Base-by-base conservation (phyloP, 805 yeast genomes). In the Jamesozyma hellenica region DNA sequence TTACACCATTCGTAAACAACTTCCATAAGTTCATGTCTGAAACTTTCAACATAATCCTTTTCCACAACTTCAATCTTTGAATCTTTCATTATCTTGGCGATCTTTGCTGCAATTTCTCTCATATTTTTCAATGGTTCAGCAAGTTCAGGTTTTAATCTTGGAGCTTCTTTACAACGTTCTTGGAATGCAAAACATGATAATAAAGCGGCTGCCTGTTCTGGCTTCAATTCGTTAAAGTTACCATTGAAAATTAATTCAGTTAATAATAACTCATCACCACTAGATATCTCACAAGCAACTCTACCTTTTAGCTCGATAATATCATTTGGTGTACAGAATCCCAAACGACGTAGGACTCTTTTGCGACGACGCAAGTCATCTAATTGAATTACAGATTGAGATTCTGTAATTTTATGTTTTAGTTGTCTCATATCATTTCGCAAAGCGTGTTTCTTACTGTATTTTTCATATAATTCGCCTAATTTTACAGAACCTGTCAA, bases 211-310 rank as follows among this genome's bases (percentile, higher is more conserved):
- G 94, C 79, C 59, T 87, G 96, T 52, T 84, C 95, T 2, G 95
- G 80, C 4, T 78, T 71, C 44, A 92, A 68, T 37, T 86, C 95
- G 52, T 79, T 86, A 67, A 92, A 92, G 18, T 84, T 82, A 74
- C 97, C 97, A 58, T 88, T 88, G 71, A 92, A 92, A 26, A 92
- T 83, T 49, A 92, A 67, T 58, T 92, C 98, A 0, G 99, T 92
- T 37, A 92, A 64, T 45, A 86, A 57, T 40, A 86, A 64, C 62
- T 86, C 95, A 50, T 72, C 77, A 43, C 96, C 96, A 17, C 94
- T 82, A 51, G 90, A 79, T 51, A 90, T 90, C 55, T 90, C 96
- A 63, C 97, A 90, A 0, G 96, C 96, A 41, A 92, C 97, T 58
- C 97, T 75, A 41, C 99, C 99, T 63, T 92, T 92, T 53, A 92